Evolutionary conservation across 441 rosid species (phyloP), one percentile per base, ranked within the genome.

Genomic region (Pelargonium citronellum): DNA sequence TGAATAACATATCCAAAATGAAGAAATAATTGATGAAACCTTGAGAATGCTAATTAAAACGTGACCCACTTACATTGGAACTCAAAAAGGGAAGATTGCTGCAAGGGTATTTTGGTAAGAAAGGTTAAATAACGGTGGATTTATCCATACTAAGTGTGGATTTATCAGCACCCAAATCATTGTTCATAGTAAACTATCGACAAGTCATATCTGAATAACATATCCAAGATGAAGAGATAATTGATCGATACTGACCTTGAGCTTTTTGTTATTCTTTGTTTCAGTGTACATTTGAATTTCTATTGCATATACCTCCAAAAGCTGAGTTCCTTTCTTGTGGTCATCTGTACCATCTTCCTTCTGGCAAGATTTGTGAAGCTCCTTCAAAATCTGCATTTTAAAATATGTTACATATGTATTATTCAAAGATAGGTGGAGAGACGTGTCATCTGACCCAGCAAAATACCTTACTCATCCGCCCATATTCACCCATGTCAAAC

Each of bases 251-350:
- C 67, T 74, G 75, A 89, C 99, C 96, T 95, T 92, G 9, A 91
- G 97, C 85, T 92, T 95, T 81, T 95, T 92, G 83, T 89, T 92
- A 81, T 95, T 94, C 88, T 92, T 95, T 61, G 97, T 95, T 83
- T 88, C 99, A 8, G 97, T 95, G 79, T 91, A 95, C 89, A 92
- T 91, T 84, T 95, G 98, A 73, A 95, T 95, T 78, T 92, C 97
- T 76, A 95, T 88, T 60, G 98, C 98, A 72, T 91, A 95, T 8
- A 92, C 99, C 85, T 95, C 99, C 79, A 95, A 84, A 69, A 95
- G 95, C 75, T 95, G 99, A 79, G 97, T 95, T 69, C 99, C 98
- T 86, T 95, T 95, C 89, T 95, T 92, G 78, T 91, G 99, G 81
- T 95, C 98, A 85, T 95, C 97, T 17, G 98, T 80, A 68, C 98